Evolutionary conservation across 768 basidiomycete genomes (phyloP).

Genomic region (Daedaleopsis sinensis): DNA sequence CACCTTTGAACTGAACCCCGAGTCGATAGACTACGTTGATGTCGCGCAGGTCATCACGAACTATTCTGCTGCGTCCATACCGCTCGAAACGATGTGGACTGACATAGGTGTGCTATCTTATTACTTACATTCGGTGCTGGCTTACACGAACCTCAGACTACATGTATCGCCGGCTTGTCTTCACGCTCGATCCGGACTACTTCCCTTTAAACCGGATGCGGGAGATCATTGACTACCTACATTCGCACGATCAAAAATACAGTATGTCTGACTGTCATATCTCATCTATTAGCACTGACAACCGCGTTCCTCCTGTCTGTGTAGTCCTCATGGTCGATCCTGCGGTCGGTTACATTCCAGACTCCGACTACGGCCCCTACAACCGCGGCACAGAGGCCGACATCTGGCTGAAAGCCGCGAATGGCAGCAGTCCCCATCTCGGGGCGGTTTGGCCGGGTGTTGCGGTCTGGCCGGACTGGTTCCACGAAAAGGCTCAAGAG

Average conservation of each 20-base stretch:
- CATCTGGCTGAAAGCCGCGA: constrained; percentile 63
- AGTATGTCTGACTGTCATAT: constrained; percentile 39
- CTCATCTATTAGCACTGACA: not conserved
- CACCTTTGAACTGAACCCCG: not conserved
- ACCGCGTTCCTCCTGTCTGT: not conserved
- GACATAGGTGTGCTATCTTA: constrained; percentile 54
- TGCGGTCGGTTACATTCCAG: constrained; percentile 57
- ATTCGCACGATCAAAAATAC: constrained; percentile 59
- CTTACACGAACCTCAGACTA: constrained; percentile 48
- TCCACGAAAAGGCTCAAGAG: constrained; percentile 54
- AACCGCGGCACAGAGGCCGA: constrained; percentile 55
- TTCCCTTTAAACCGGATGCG: constrained; percentile 65
- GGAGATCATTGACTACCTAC: constrained; percentile 66
- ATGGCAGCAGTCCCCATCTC: constrained; percentile 55
- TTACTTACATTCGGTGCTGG: not conserved
- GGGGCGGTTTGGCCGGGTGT: constrained; percentile 69
- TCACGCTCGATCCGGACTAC: constrained; percentile 69
- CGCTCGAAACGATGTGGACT: constrained; percentile 81
- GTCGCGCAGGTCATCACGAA: constrained; percentile 63
- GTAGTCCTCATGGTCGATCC: constrained; percentile 77
- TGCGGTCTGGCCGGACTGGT: constrained; percentile 50
- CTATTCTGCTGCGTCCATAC: constrained; percentile 63
- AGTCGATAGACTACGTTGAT: constrained; percentile 54
- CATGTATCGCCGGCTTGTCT: constrained; percentile 67
- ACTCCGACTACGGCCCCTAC: constrained; percentile 54